Evolutionary conservation across 495 filamentous ascomycete genomes (phyloP), one percentile per base, ranked within the genome.

Genomic region (Podospora conica): DNA sequence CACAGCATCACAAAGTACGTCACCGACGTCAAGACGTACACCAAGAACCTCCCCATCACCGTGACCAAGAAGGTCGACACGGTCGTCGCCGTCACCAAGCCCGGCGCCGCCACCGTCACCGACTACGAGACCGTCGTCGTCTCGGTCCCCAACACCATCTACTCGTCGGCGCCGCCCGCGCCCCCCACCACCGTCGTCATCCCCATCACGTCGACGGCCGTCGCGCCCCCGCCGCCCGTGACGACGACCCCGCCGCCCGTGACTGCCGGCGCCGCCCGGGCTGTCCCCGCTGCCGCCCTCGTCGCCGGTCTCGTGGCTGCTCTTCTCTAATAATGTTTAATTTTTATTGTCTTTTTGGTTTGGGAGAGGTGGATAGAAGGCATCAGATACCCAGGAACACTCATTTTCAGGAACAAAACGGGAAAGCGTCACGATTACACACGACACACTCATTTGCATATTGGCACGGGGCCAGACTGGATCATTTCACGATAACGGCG

Each of bases 31-130:
- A 72, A 74, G 66, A 78, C 77, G 28, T 55, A 74, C 56, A 70
- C 64, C 29, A 75, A 75, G 27, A 73, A 74, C 3, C 53, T 80
- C 24, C 77, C 77, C 1, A 69, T 76, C 55, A 80, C 77, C 21
- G 25, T 74, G 56, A 79, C 78, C 57, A 72, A 70, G 56, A 64
- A 76, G 56, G 68, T 77, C 11, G 77, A 70, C 27, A 70, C 73
- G n/a, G 74, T 71, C 29, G 70, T 73, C 57, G 56, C 72, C 40
- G 69, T 75, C 21, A 55, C 48, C 53, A 9, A 55, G 33, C 53
- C 77, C 1, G 72, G 75, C 53, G 79, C 75, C 22, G 25, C 74
- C 58, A 79, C 78, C 57, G 71, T 69, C 48, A 64, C 76, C 58
- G 68, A 77, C 11, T 76, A 70, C 27, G 67, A 4, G 6, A 48